Percentiles rank a stretch among this genome's conserved stretches.
These are phyloP conservation scores for Diaporthe helianthi DNA, from an alignment of 2,329 filamentous ascomycete genomes.

Conservation along the genomic window DNA sequence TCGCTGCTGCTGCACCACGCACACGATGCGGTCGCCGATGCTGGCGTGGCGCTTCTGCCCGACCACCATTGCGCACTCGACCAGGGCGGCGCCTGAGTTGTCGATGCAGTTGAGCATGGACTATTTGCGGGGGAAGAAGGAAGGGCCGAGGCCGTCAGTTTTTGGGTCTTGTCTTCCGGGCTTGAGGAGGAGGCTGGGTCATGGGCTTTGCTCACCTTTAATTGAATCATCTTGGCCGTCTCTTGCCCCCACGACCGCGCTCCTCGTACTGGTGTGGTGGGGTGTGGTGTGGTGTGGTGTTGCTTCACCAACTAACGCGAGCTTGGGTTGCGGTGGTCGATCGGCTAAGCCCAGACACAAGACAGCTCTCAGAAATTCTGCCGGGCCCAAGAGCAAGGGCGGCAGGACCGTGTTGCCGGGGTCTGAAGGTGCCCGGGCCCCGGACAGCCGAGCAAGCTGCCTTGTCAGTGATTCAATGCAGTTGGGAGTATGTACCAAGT, in stretches of 20 bases:
- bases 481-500: too few relatives aligned
- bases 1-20: constrained; percentile 96
- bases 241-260: constrained; percentile 35
- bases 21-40: constrained; percentile 95
- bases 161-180: neutral
- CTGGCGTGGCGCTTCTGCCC: constrained; percentile 88
- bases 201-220: constrained; percentile 68
- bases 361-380: constrained; percentile 28
- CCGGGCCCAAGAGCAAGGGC: constrained; percentile 3
- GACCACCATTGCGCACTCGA: constrained; percentile 94
- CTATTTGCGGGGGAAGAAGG: constrained; percentile 51
- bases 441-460: neutral
- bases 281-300: constrained; percentile 19
- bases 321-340: neutral
- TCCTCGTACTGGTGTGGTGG: constrained; percentile 19
- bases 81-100: constrained; percentile 96
- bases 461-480: too few relatives aligned
- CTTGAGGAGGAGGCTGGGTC: constrained; percentile 19
- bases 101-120: constrained; percentile 99
- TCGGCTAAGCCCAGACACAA: neutral
- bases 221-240: constrained; percentile 80
- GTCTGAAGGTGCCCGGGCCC: constrained; percentile 9
- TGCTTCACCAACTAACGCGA: neutral
- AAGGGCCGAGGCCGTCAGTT: neutral
- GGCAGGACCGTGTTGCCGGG: constrained; percentile 18